Evolutionary conservation across 192 early-diverging fungal species (phyloP), one percentile per base, ranked within the genome.

Genomic region (Polychytrium aggregatum): DNA sequence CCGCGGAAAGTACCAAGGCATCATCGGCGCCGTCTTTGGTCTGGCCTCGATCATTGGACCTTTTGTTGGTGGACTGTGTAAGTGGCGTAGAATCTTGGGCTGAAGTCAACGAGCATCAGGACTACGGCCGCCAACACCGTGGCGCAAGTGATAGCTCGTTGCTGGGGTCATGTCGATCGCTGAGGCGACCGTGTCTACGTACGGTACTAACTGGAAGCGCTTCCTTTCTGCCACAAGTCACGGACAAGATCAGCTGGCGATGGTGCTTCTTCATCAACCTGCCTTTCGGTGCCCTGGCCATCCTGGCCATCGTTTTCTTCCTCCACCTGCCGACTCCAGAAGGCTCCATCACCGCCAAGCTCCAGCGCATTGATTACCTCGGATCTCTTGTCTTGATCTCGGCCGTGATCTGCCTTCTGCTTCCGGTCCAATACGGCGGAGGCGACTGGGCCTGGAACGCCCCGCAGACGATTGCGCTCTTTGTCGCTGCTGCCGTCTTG

Each of bases 51-150:
- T 86, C 2, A 48, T 86, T 1, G 91, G 90, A 9, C 87, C 91
- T 0, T 64, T 88, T 16, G 46, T 90, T n/a, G 91, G 91, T 47
- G 91, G 91, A 28, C 57, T 76, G 13, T 81, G n/a, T n/a, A n/a
- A n/a, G n/a, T n/a, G n/a, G n/a, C n/a, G n/a, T n/a, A n/a, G n/a
- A n/a, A n/a, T n/a, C n/a, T n/a, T n/a, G n/a, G n/a, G n/a, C n/a
- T n/a, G n/a, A n/a, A n/a, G n/a, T n/a, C n/a, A n/a, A n/a, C n/a
- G n/a, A n/a, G n/a, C n/a, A n/a, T n/a, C n/a, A n/a, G n/a, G n/a
- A n/a, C n/a, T n/a, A n/a, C n/a, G n/a, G n/a, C n/a, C n/a, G n/a
- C n/a, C n/a, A n/a, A n/a, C n/a, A n/a, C n/a, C n/a, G n/a, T n/a
- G n/a, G n/a, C n/a, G n/a, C n/a, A n/a, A n/a, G n/a, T n/a, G n/a